Base-by-base conservation (phyloP, 176 grass and related monocot species). In the Aegilops umbellulata region DNA sequence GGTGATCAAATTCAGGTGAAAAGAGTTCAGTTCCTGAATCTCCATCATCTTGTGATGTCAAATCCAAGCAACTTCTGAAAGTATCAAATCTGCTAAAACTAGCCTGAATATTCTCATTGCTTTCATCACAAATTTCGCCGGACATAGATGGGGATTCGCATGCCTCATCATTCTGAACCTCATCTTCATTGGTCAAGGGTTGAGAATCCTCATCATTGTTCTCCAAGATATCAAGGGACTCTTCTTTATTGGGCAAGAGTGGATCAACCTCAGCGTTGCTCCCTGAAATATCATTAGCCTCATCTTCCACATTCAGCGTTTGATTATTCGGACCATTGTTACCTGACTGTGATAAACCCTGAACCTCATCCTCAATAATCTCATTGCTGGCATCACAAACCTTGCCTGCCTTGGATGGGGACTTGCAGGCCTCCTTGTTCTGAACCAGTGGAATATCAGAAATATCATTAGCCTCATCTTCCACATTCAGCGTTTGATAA, bases 1-100 rank as follows among this genome's bases (percentile, higher is more conserved):
- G 90, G 49, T 25, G 26, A 80, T 86, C 85, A 90, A 87, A 90
- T 82, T 76, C 80, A 60, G 88, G 69, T 15, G 81, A 75, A 87
- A 94, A 90, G 10, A 57, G 60, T 82, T 83, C 86, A 17, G 88
- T 88, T 87, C 76, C 90, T 39, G 72, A 89, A 83, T 97, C 88
- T 42, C 57, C 85, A 10, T 88, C 87, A 65, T 94, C 87, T 69
- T 91, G 89, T 75, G 82, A 87, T 35, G 81, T 87, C 36, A 99
- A 78, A 94, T 99, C 97, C 61, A 97, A 87, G 69, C 97, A 99
- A 74, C 94, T 99, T 80, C 88, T 89, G 81, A 99, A 99, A 22
- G 80, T 84, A 24, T 99, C 97, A 77, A 74, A 42, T 91, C 92
- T 94, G 84, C 80, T 68, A 41, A 98, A 83, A 82, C 63, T 88